A percentile compares a stretch with the other conserved stretches of the same genome.
These are phyloP conservation scores for Leucosporidium yakuticum DNA, from an alignment of 768 basidiomycete genomes.

Conservation along the genomic window DNA sequence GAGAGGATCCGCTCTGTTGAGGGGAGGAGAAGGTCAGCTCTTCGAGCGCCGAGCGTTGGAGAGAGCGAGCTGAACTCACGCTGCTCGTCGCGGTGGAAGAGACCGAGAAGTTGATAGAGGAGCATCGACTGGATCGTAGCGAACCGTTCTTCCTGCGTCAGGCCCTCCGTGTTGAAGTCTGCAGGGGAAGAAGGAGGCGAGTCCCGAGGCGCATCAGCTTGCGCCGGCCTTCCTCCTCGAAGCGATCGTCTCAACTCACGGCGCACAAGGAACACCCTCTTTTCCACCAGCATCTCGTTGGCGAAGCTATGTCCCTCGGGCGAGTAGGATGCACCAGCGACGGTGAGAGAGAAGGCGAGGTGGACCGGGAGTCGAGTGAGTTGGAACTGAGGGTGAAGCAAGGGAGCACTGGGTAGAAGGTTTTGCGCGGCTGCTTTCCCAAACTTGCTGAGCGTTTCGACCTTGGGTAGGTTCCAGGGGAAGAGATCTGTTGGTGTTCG, in stretches of 20 bases:
- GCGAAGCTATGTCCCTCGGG: background rate
- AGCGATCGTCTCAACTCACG: background rate
- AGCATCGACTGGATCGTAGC: slow-evolving; percentile 19
- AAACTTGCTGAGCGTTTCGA: background rate
- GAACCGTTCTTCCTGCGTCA: slow-evolving; percentile 20
- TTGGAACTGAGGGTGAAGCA: background rate
- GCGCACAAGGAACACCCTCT: background rate
- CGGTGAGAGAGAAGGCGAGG: background rate
- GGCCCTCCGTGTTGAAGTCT: background rate
- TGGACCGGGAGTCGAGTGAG: background rate
- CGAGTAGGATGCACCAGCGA: background rate
- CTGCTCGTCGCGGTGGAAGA: slow-evolving; percentile 31
- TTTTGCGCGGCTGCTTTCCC: background rate
- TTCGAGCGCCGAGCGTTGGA: background rate
- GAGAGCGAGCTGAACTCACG: slow-evolving; percentile 5
- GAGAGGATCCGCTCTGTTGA: slow-evolving; percentile 24
- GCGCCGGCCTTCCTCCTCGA: background rate
- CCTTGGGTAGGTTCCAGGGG: background rate
- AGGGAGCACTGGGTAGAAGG: background rate
- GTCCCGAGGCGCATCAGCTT: background rate
- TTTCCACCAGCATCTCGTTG: background rate
- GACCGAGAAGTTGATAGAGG: slow-evolving; percentile 30
- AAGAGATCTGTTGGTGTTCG: background rate
- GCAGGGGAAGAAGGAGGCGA: background rate
- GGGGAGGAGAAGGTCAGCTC: background rate